These are phyloP conservation scores for Recurvomyces mirabilis DNA, from an alignment of 495 filamentous ascomycete species.

Conservation along the genomic window DNA sequence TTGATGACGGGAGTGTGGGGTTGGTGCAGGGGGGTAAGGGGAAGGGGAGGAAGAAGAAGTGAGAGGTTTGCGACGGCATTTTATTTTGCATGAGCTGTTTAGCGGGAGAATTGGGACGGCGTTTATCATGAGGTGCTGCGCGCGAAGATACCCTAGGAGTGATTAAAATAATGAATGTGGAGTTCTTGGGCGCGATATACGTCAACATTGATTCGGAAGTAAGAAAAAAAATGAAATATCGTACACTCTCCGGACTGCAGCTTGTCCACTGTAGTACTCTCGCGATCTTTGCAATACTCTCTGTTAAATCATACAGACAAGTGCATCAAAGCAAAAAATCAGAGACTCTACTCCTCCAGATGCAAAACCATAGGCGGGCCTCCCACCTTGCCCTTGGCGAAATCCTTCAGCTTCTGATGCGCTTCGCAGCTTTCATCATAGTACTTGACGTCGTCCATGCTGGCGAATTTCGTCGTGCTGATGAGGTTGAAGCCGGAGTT, in stretches of 20 bases:
- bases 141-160: slow-evolving; percentile 13
- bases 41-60: slow-evolving; percentile 39
- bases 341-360: slow-evolving; percentile 6
- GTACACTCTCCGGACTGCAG: too few species aligned
- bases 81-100: background rate
- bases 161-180: too few species aligned
- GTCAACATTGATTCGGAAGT: too few species aligned
- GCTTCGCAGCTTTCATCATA: slow-evolving; percentile 56
- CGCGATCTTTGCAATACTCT: too few species aligned
- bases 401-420: slow-evolving; percentile 48
- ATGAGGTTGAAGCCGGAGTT: slow-evolving; percentile 54
- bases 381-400: slow-evolving; percentile 25
- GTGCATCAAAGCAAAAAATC: too few species aligned
- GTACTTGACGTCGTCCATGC: slow-evolving; percentile 56
- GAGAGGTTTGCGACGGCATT: background rate
- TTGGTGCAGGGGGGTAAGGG: slow-evolving; percentile 38
- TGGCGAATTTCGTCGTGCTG: slow-evolving; percentile 48
- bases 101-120: background rate
- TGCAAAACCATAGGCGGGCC: slow-evolving; percentile 21
- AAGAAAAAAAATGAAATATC: too few species aligned
- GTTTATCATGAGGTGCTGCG: too few species aligned
- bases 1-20: slow-evolving; percentile 45
- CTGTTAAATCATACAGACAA: too few species aligned
- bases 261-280: too few species aligned
- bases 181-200: too few species aligned